Evolutionary conservation across 768 basidiomycete genomes (phyloP), one percentile per base, ranked within the genome.

Genomic region (Cubamyces sp.): DNA sequence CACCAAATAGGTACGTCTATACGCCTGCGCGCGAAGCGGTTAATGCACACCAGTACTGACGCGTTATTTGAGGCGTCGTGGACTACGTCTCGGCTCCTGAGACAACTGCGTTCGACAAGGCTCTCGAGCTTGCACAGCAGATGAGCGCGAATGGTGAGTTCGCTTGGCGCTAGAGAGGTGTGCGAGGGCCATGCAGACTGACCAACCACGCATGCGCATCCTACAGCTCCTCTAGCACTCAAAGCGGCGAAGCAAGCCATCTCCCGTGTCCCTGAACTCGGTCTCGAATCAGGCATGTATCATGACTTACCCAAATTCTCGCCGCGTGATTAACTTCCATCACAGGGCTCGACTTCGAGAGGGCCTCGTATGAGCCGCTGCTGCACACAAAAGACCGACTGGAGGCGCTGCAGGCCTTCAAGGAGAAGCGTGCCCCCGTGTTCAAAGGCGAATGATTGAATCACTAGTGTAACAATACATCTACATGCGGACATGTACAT

Each of bases 231-330:
- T 18, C 74, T 96, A 23, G 92, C 94, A 3, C 79, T 96, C 41
- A 81, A 87, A n/a, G 92, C 93, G 7, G 93, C 94, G 5, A 96
- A 96, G 70, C 84, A 86, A 66, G 91, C 92, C 9, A 87, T 96
- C 51, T 89, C 90, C 15, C 83, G 89, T 25, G 91, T 93, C 19
- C 80, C 82, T n/a, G 88, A 93, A 68, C 78, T 94, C 15, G 77
- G 89, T 3, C 77, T 96, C 7, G 93, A 95, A 75, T 82, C 87
- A 60, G 92, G 91, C 84, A 62, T 63, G 72, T 67, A 12, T n/a
- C 14, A 14, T 40, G 43, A 49, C n/a, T 5, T 16, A 21, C 25
- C 16, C 5, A 5, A 34, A 34, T 34, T 1, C 34, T 1, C 6
- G 9, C 9, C 34, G 4, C 12, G 3, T 39, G 8, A 19, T 11